Evolutionary conservation across 2,329 filamentous ascomycete genomes (phyloP).

Genomic region (Pseudocercospora eumusae): DNA sequence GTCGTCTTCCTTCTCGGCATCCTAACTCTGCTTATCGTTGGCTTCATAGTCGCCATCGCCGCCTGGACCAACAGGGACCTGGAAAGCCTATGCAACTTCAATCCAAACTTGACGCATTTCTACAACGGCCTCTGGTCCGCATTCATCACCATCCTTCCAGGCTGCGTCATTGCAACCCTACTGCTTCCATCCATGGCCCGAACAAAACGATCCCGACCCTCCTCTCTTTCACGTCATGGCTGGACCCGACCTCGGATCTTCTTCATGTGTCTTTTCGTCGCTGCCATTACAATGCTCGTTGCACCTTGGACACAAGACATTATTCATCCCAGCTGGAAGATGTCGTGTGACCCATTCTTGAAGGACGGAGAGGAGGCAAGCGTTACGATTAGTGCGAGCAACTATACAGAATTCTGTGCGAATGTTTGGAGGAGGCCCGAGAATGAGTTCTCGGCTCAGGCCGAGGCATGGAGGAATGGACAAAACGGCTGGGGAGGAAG

Average conservation of each 20-base stretch:
- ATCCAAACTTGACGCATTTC: not conserved
- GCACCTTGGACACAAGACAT: not conserved
- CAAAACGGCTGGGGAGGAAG: not conserved
- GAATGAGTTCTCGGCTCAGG: conserved; percentile 1
- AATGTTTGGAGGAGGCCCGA: not conserved
- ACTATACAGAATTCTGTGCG: not conserved
- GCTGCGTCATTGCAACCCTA: not conserved
- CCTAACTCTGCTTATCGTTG: not conserved
- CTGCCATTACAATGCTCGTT: not conserved
- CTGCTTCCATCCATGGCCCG: not conserved
- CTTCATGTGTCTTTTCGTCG: not conserved
- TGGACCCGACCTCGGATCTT: conserved; percentile 1
- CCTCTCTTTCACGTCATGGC: not conserved
- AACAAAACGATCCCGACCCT: not conserved
- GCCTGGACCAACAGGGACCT: not conserved
- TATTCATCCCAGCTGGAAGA: not conserved
- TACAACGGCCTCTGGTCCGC: not conserved
- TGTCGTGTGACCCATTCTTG: not conserved
- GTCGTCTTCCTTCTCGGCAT: not conserved
- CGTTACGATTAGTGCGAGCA: not conserved
- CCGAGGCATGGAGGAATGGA: not conserved
- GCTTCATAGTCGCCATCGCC: not conserved
- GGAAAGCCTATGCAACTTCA: not conserved
- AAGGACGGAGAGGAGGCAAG: not conserved
- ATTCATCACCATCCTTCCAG: not conserved